These are phyloP conservation scores for Penicillium verhagenii DNA, from an alignment of 495 filamentous ascomycete species.

Conservation along the genomic window DNA sequence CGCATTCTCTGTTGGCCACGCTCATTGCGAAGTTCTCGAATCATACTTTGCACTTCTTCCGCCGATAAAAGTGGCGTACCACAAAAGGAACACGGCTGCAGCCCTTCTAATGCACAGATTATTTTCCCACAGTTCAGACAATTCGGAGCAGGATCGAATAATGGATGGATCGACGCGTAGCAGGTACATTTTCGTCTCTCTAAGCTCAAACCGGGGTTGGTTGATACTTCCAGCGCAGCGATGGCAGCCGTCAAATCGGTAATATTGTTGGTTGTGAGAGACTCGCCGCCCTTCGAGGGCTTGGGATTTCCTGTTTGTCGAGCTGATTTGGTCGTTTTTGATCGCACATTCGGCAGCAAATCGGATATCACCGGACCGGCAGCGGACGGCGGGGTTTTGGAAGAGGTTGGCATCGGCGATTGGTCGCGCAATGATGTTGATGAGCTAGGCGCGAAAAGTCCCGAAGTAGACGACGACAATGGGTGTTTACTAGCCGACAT, in stretches of 20 bases:
- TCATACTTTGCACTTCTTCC: constrained; percentile 77
- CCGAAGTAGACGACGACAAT: constrained; percentile 26
- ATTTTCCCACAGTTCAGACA: constrained; percentile 93
- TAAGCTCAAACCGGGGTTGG: constrained; percentile 67
- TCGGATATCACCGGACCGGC: constrained; percentile 79
- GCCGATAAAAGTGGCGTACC: constrained; percentile 65
- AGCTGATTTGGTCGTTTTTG: constrained; percentile 53
- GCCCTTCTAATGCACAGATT: constrained; percentile 90
- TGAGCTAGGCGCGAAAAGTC: constrained; percentile 20
- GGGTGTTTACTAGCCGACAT: constrained; percentile 39
- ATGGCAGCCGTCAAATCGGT: constrained; percentile 89
- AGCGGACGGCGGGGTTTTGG: constrained; percentile 64
- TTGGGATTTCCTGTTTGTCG: constrained; percentile 53
- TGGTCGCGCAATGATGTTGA: constrained; percentile 37
- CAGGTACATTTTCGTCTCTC: constrained; percentile 73
- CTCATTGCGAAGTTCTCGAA: constrained; percentile 81
- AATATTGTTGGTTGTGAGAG: constrained; percentile 61
- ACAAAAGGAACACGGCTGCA: constrained; percentile 96
- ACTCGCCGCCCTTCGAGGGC: constrained; percentile 19
- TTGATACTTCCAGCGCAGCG: constrained; percentile 82
- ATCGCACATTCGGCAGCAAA: constrained; percentile 60
- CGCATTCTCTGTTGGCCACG: constrained; percentile 82
- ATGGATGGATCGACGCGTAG: constrained; percentile 78
- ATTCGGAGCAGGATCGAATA: constrained; percentile 85
- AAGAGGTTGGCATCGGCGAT: constrained; percentile 36